A percentile compares a stretch with the other conserved stretches of the same genome.
Conservation (phyloP, 116 monocot species). For the Phalaenopsis hybrid region DNA sequence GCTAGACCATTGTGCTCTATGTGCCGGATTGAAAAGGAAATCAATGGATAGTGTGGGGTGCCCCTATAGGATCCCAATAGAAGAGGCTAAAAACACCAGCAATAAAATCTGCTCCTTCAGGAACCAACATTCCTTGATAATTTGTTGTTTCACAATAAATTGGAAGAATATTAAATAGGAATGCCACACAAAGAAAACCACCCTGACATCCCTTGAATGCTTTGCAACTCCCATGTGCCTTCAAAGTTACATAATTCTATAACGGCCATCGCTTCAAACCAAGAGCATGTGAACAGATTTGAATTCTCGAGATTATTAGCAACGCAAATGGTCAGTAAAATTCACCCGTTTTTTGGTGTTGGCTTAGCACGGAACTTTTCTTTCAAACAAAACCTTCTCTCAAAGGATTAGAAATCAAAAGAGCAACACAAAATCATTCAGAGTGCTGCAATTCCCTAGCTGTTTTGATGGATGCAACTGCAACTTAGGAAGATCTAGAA, state of each 20-base stretch:
- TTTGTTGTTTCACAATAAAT: background rate
- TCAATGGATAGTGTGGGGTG: background rate
- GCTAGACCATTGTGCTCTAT: background rate
- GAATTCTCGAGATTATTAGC: background rate
- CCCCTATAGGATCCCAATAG: background rate
- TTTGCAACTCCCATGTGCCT: background rate
- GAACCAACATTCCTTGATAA: background rate
- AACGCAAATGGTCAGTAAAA: background rate
- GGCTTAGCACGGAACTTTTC: background rate
- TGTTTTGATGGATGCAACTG: background rate
- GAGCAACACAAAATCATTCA: conserved; percentile 1
- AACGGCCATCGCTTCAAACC: background rate
- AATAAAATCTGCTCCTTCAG: background rate
- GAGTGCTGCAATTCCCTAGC: background rate
- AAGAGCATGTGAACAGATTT: background rate
- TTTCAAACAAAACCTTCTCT: background rate
- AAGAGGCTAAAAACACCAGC: background rate
- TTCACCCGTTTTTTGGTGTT: background rate
- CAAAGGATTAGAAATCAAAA: background rate
- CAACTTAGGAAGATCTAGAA: background rate
- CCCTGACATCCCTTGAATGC: background rate
- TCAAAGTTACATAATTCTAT: background rate
- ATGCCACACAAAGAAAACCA: background rate
- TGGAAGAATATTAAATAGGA: background rate
- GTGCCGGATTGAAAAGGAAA: background rate